Evolutionary conservation across 164 flowering plant species (phyloP), one percentile per base, ranked within the genome.

Genomic region (Tetracentron sinense): DNA sequence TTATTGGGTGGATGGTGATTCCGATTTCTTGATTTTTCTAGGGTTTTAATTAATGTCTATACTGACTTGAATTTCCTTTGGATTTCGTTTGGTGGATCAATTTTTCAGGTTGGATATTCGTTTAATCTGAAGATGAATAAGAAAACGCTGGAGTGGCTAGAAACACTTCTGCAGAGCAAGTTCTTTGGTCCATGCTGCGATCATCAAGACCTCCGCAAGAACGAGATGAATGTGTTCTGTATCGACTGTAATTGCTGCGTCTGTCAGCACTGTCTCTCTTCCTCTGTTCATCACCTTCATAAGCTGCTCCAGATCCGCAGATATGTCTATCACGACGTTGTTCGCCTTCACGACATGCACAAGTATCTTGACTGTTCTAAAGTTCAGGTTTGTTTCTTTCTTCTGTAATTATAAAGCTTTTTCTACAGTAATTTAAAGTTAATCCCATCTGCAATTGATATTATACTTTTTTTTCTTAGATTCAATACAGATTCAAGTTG

Each of bases 241-340:
- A 77, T 85, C 20, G 85, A 85, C 52, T 89, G 96, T 42, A 70
- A 59, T 38, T 29, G 50, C 2, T 74, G 77, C 20, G 61, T 77
- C 27, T 87, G 96, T 46, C 79, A 75, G 56, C 89, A 87, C 56
- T 89, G 96, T 53, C 14, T 73, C 2, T 33, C 70, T 15, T 66
- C 78, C 21, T 52, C 77, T 0, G 38, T 58, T 27, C 82, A 80
- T 35, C 23, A 51, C 47, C 69, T 60, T 33, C 88, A 85, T 55
- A 68, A 77, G 2, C 53, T 67, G 7, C 79, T 87, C 30, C 86
- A 87, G 74, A 80, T 89, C 63, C 77, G 93, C 65, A 82, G 80
- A 70, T 89, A 89, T 65, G 87, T 89, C 7, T 87, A 89, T 54
- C 81, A 78, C 4, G 84, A 89, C 52, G 93, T 87, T 6, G 77